These are phyloP conservation scores for Neopestalotiopsis clavispora DNA, from an alignment of 2,329 filamentous ascomycete species.

Conservation along the genomic window DNA sequence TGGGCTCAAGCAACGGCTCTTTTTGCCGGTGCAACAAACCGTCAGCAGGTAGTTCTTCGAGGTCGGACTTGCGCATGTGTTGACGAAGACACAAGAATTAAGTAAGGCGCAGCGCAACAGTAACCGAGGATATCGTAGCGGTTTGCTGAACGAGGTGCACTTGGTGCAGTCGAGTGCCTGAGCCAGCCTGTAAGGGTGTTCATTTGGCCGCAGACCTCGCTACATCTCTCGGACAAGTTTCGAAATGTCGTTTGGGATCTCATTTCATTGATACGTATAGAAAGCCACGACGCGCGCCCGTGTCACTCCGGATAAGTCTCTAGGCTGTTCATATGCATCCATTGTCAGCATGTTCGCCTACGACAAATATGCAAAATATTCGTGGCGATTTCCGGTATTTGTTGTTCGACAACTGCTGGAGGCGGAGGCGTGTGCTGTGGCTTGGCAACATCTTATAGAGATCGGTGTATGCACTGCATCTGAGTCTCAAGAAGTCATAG, in stretches of 20 bases:
- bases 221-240: neutral
- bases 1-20: neutral
- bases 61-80: neutral
- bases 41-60: neutral
- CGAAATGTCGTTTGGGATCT: neutral
- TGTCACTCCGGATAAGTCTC: slow-evolving; percentile 1
- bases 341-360: neutral
- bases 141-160: neutral
- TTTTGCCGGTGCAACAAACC: neutral
- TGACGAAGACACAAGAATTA: neutral
- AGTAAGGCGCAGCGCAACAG: neutral
- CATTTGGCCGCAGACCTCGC: neutral
- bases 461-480: neutral
- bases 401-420: neutral
- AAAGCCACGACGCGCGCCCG: neutral
- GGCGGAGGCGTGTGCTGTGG: neutral
- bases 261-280: neutral
- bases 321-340: neutral
- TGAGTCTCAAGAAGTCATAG: neutral
- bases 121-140: neutral
- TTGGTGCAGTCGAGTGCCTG: neutral
- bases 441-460: neutral
- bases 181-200: neutral
- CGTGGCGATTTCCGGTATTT: neutral
- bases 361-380: neutral